These are phyloP conservation scores for Phytophthora citrophthora DNA, from an alignment of 352 stramenopile species.

Conservation along the genomic window DNA sequence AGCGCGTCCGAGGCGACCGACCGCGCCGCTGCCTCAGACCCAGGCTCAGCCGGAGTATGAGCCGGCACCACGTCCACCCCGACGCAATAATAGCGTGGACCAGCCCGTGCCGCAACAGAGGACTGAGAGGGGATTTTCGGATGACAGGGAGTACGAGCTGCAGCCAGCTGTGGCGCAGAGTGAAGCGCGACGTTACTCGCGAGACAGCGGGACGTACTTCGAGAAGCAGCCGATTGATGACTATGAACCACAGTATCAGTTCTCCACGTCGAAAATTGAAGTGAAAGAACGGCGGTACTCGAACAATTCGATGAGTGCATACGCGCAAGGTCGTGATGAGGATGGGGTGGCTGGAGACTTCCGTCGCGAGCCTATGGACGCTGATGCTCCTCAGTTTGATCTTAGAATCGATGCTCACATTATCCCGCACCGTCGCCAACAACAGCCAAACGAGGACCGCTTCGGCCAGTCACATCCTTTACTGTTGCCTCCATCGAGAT, in stretches of 20 bases:
- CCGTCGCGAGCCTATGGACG: constrained; percentile 26
- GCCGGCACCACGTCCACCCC: constrained; percentile 31
- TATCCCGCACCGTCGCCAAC: constrained; percentile 19
- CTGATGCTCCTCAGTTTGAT: constrained; percentile 29
- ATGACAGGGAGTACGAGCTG: constrained; percentile 31
- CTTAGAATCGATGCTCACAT: constrained; percentile 35
- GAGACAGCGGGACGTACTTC: constrained; percentile 26
- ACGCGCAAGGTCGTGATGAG: constrained; percentile 21
- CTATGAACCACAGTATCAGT: constrained; percentile 19
- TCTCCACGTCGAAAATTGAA: constrained; percentile 14
- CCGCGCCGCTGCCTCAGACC: constrained; percentile 11
- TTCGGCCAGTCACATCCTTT: constrained; percentile 13
- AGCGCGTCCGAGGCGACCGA: constrained; percentile 17
- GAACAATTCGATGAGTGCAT: constrained; percentile 28
- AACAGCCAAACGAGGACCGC: constrained; percentile 10
- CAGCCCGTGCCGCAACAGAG: constrained; percentile 16
- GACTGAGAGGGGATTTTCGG: constrained; percentile 17
- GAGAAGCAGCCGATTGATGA: constrained; percentile 30
- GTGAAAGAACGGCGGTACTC: constrained; percentile 32
- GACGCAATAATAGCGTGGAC: constrained; percentile 41
- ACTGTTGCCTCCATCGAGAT: constrained; percentile 10
- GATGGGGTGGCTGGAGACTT: constrained; percentile 36
- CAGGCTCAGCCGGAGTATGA: constrained; percentile 44
- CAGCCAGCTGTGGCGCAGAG: constrained; percentile 9
- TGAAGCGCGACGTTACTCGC: constrained; percentile 29